phyloP scores from a whole-genome alignment of 2,329 filamentous ascomycete genomes.

The Claviceps cyperi region DNA sequence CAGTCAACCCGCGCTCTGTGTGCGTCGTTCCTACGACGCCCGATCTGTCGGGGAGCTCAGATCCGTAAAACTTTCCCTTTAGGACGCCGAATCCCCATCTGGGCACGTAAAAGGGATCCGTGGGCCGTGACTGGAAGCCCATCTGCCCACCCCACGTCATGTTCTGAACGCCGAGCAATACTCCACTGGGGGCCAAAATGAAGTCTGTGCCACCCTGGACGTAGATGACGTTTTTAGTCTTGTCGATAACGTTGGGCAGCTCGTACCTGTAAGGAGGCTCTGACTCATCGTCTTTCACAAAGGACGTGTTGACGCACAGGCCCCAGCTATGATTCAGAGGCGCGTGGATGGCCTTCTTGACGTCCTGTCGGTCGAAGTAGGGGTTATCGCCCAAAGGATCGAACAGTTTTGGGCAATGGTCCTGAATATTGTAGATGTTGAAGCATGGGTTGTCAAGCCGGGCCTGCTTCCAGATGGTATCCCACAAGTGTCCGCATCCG shows the following conservation, averaged over 20 bases:
- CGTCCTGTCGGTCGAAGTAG: slow-evolving; percentile 58
- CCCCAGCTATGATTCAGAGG: slow-evolving; percentile 23
- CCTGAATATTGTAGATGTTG: slow-evolving; percentile 59
- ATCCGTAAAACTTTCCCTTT: slow-evolving; percentile 28
- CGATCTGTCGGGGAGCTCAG: slow-evolving; percentile 37
- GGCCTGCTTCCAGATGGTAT: slow-evolving; percentile 39
- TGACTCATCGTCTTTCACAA: slow-evolving; percentile 12
- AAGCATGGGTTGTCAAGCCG: slow-evolving; percentile 59
- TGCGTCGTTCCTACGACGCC: slow-evolving; percentile 57
- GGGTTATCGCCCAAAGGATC: slow-evolving; percentile 59
- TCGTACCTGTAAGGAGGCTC: slow-evolving; percentile 38
- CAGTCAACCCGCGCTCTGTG: slow-evolving; percentile 64
- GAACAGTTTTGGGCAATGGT: slow-evolving; percentile 56
- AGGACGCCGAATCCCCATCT: slow-evolving; percentile 19
- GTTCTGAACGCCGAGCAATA: slow-evolving; percentile 60
- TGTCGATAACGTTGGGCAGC: slow-evolving; percentile 58
- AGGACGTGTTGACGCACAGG: slow-evolving; percentile 6
- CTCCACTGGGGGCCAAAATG: slow-evolving; percentile 53
- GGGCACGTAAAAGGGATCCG: slow-evolving; percentile 54
- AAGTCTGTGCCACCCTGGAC: slow-evolving; percentile 58
- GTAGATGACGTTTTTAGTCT: slow-evolving; percentile 58
- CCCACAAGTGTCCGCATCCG: slow-evolving; percentile 43
- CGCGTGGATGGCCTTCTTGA: slow-evolving; percentile 55
- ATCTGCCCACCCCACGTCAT: slow-evolving; percentile 64
- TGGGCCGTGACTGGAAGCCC: slow-evolving; percentile 50